phyloP scores from a whole-genome alignment of 1,284 basidiomycete species.

The Cutaneotrichosporon cavernicola region DNA sequence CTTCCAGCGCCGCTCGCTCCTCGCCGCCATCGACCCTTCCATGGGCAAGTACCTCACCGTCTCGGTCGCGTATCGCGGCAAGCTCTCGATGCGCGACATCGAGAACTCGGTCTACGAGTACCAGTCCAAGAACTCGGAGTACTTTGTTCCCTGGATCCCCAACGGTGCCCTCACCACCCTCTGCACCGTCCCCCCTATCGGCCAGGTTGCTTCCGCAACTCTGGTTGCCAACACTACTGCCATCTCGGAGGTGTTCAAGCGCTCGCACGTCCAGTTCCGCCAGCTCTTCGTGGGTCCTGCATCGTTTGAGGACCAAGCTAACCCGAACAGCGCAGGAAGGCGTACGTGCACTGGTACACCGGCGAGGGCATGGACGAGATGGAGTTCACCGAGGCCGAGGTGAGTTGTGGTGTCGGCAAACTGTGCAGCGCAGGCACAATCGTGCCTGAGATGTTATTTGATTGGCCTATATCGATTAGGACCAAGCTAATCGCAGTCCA shows the following conservation, averaged over 20 bases:
- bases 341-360: slow-evolving; percentile 86
- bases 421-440: not conserved
- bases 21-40: slow-evolving; percentile 44
- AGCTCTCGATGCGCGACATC: slow-evolving; percentile 48
- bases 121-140: slow-evolving; percentile 48
- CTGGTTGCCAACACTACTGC: slow-evolving; percentile 81
- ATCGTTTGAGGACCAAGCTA: no score
- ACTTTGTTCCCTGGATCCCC: slow-evolving; percentile 49
- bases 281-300: slow-evolving; percentile 44
- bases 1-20: slow-evolving; percentile 42
- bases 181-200: slow-evolving; percentile 78
- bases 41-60: slow-evolving; percentile 51
- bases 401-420: not conserved
- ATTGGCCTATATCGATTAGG: not conserved
- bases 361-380: slow-evolving; percentile 87
- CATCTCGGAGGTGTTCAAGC: slow-evolving; percentile 78
- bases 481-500: slow-evolving; percentile 24
- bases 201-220: slow-evolving; percentile 71
- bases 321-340: slow-evolving; percentile 60
- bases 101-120: slow-evolving; percentile 46
- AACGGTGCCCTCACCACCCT: slow-evolving; percentile 56
- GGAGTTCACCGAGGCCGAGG: slow-evolving; percentile 75
- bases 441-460: not conserved
- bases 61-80: slow-evolving; percentile 47
- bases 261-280: slow-evolving; percentile 72